Base-by-base conservation (phyloP, 768 basidiomycete species). In the Megacollybia marginata region DNA sequence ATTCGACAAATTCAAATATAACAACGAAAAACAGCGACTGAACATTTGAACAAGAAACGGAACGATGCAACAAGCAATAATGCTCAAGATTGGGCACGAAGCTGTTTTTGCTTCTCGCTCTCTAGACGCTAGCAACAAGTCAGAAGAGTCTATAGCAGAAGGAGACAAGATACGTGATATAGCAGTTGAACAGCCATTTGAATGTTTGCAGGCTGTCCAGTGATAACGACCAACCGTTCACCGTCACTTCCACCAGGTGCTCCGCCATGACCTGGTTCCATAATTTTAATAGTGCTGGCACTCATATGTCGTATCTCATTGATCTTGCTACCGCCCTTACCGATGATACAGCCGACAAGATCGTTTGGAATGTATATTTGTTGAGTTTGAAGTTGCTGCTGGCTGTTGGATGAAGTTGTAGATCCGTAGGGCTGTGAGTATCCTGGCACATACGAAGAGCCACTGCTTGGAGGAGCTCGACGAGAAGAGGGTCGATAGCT, bases 311-410 rank as follows among this genome's bases (percentile, higher is more conserved):
- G 79, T 55, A 99, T 96, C 69, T 99, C 96, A 61, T 98, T 98
- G 73, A 99, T 99, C 70, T 98, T 99, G 63, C 86, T 84, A 9
- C 96, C 96, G 16, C 91, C 95, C 66, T 98, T 98, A 40, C 96
- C 96, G 57, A 99, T 99, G 68, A 99, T 92, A 55, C 88, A 91
- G 10, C 92, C 95, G 19, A 99, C 96, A 23, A 98, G 78, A 60
- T 96, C 92, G 62, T 97, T 97, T 7, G 96, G 96, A 55, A 99
- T 96, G 65, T 88, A 99, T 54, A 99, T 96, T 65, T 97, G 92
- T 62, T 99, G 96, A 4, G 92, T 96, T 66, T 96, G 92, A 48
- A 94, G 66, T 62, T 88, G 85, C 58, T 79, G 79, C 5, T 81
- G 78, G 28, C 82, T 78, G 55, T 79, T 78, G 13, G 70, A 68